A percentile compares a stretch with the other conserved stretches of the same genome.
Evolutionary conservation across 169 alveolate genomes (phyloP).

Genomic region (Plasmodium yoelii): DNA sequence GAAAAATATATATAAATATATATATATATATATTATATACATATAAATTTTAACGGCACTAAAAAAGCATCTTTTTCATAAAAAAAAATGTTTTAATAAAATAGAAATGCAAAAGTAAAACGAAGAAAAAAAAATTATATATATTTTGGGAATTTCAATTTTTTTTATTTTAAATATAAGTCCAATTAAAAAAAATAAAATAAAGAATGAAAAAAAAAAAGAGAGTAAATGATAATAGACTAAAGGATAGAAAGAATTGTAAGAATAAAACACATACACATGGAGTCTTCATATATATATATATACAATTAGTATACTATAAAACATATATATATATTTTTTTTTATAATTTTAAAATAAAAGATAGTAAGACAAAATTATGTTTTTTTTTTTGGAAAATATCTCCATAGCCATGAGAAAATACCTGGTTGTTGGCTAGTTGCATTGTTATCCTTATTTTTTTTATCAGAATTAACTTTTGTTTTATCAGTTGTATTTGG

Average conservation of each 20-base stretch:
- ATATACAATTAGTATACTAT: background rate
- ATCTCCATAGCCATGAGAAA: constrained; percentile 65
- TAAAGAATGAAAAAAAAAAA: background rate
- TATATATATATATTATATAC: too few species aligned
- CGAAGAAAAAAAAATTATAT: constrained; percentile 12
- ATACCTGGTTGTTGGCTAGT: constrained; percentile 20
- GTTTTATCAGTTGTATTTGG: constrained; percentile 2
- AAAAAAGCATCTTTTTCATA: constrained; percentile 58
- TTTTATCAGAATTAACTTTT: constrained; percentile 19
- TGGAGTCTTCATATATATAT: constrained; percentile 14
- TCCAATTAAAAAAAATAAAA: constrained; percentile 7
- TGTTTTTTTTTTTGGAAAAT: constrained; percentile 45
- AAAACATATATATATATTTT: constrained; percentile 7
- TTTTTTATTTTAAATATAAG: constrained; percentile 9
- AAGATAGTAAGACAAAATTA: constrained; percentile 2
- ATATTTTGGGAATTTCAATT: constrained; percentile 14
- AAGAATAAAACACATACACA: background rate
- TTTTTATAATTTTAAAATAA: background rate
- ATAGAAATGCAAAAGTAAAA: constrained; percentile 30
- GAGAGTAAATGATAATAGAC: too few species aligned
- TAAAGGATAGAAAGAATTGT: too few species aligned
- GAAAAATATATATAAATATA: too few species aligned
- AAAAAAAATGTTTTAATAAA: constrained; percentile 44
- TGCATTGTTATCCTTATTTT: constrained; percentile 15
- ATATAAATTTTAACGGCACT: constrained; percentile 48